Evolutionary conservation across 306 rosid species (phyloP), one percentile per base, ranked within the genome.

Genomic region (Cucumis hystrix): DNA sequence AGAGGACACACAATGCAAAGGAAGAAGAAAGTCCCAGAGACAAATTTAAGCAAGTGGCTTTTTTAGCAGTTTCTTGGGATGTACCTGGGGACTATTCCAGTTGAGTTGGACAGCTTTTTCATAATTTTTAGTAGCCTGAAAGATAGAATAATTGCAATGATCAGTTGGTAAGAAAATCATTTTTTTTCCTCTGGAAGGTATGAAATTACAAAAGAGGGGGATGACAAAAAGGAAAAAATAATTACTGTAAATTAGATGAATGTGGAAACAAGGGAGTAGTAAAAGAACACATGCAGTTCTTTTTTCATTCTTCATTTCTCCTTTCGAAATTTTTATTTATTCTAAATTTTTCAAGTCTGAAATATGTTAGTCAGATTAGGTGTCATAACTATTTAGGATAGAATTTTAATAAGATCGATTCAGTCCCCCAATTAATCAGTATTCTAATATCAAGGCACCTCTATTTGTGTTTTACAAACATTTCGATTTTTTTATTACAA

Each of bases 31-130:
- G 51, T 16, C 61, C 28, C 61, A 9, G 28, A 8, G 61, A 17
- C 6, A 72, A 33, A 35, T 33, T 75, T 11, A 18, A 40, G 39
- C 35, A 23, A 18, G 18, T 21, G 61, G 57, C 17, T 37, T 56
- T 43, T 28, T 68, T 21, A 28, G 40, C 41, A 81, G 74, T 68
- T 77, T 79, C 65, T 83, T 74, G 83, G 41, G 61, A 77, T 68
- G 77, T 81, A 95, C 98, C 99, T 96, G 99, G 55, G 99, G 99
- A 84, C 96, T 96, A 83, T 96, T 96, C 99, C 99, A 96, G 85
- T 91, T 96, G 81, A 96, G 99, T 74, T 87, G 89, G 80, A 96
- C 98, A 57, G 99, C 99, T 74, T 88, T 89, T 81, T 92, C 99
- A 68, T 96, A 96, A 81, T 96, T 92, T 65, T 79, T 82, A 58